Base-by-base conservation (phyloP, 2,329 filamentous ascomycete genomes). In the Trichoderma hamatum region DNA sequence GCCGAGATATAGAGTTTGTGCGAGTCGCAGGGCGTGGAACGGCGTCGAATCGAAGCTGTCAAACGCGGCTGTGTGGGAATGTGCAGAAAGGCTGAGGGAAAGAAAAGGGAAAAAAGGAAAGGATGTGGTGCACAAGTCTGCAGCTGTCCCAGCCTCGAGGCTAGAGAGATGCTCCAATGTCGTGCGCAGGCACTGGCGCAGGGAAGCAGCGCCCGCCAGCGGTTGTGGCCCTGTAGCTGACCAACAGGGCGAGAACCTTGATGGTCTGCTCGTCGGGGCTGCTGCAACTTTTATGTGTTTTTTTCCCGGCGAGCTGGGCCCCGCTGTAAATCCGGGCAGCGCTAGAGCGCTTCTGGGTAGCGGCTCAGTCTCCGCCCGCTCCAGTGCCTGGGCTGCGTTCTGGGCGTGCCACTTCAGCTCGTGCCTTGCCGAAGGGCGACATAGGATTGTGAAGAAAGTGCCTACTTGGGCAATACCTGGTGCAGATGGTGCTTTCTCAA, bases 201-300 rank as follows among this genome's bases (percentile, higher is more conserved):
- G 26, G 65, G 56, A 61, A 68, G 56, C 56, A 68, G 21, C 56
- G 65, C 65, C 65, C 55, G 56, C 55, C 56, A 61, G 65, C 56
- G 46, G 65, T 67, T 67, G 32, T 52, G 43, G 10, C 43, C n/a
- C 39, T 46, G 39, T 13, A 36, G 36, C 55, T 58, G 65, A 52
- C 65, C 58, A 59, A 68, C 65, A 43, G 49, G 52, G 63, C 74
- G 75, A 76, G 75, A 75, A 77, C 76, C 75, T 73, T 73, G 75
- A 77, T 76, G 76, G 75, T 71, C 75, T 72, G 52, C 46, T 21
- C n/a, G 19, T 46, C 28, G 46, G 46, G 55, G 64, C 52, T 14
- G 39, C 34, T 67, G 51, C 34, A 58, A 59, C 63, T 51, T 67
- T 67, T 59, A 67, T 67, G 54, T 58, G 24, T 32, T 59, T 67